These are phyloP conservation scores for Datura wrightii DNA, from an alignment of 257 asterid genomes.

Conservation along the genomic window DNA sequence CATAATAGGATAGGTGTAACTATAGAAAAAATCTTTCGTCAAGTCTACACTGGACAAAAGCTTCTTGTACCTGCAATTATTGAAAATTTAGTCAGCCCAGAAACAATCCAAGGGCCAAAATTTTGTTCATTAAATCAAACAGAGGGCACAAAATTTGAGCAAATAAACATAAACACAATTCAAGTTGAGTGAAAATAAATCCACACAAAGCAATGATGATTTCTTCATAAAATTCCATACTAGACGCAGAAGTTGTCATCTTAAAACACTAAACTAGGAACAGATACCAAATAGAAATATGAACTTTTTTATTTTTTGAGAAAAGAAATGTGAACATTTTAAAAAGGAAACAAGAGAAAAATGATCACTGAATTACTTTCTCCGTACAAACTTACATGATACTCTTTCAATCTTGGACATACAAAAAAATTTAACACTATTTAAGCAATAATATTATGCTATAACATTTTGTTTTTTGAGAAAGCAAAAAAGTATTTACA, in stretches of 20 bases:
- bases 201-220: not conserved
- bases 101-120: slow-evolving; percentile 18
- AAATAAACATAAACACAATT: not conserved
- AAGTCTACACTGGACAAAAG: slow-evolving; percentile 96
- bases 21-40: slow-evolving; percentile 94
- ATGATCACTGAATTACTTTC: not conserved
- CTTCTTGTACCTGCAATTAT: slow-evolving; percentile 89
- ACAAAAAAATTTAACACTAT: slow-evolving; percentile 8
- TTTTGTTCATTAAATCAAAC: not conserved
- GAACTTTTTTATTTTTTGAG: not conserved
- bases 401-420: not conserved
- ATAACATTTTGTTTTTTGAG: not conserved
- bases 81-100: slow-evolving; percentile 32
- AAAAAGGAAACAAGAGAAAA: not conserved
- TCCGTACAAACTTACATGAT: not conserved
- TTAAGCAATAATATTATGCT: not conserved
- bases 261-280: slow-evolving; percentile 5
- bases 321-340: not conserved
- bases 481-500: not conserved
- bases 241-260: not conserved
- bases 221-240: slow-evolving; percentile 7
- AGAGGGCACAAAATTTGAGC: not conserved
- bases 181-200: not conserved
- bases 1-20: slow-evolving; percentile 96
- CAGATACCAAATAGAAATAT: not conserved